A percentile compares a stretch with the other conserved stretches of the same genome.
Conservation (phyloP, 257 asterid species). For the Primulina tabacum region DNA sequence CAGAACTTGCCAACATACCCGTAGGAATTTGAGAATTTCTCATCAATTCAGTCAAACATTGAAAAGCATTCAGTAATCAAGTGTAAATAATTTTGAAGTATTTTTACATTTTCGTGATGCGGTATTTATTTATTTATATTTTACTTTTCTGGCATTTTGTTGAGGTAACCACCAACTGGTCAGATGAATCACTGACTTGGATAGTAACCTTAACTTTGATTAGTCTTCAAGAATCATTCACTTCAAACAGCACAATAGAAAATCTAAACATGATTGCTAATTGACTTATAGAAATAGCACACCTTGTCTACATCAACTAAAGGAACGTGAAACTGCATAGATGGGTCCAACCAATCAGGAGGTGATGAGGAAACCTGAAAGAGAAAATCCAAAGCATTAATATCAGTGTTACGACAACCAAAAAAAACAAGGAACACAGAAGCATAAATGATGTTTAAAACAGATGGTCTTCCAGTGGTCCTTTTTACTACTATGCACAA, state of each 20-base stretch:
- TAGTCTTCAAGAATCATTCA: not conserved
- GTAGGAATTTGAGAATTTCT: conserved; percentile 4
- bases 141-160: not conserved
- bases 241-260: conserved; percentile 18
- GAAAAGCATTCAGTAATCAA: conserved; percentile 1
- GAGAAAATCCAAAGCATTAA: conserved; percentile 20
- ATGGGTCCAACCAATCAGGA: conserved; percentile 82
- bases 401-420: not conserved
- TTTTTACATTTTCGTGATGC: not conserved
- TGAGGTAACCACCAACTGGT: not conserved
- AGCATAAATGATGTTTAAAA: not conserved
- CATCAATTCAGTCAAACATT: conserved; percentile 2
- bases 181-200: not conserved
- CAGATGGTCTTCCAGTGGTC: not conserved
- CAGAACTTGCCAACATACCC: not conserved
- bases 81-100: not conserved
- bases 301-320: conserved; percentile 97
- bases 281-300: conserved; percentile 20
- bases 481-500: not conserved
- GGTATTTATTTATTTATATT: not conserved
- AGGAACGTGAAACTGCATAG: conserved; percentile 75
- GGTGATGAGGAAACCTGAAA: conserved; percentile 67
- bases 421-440: not conserved
- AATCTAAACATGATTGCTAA: conserved; percentile 11
- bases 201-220: conserved; percentile 22